Evolutionary conservation across 768 basidiomycete species (phyloP).

Genomic region (Pholiota conissans): DNA sequence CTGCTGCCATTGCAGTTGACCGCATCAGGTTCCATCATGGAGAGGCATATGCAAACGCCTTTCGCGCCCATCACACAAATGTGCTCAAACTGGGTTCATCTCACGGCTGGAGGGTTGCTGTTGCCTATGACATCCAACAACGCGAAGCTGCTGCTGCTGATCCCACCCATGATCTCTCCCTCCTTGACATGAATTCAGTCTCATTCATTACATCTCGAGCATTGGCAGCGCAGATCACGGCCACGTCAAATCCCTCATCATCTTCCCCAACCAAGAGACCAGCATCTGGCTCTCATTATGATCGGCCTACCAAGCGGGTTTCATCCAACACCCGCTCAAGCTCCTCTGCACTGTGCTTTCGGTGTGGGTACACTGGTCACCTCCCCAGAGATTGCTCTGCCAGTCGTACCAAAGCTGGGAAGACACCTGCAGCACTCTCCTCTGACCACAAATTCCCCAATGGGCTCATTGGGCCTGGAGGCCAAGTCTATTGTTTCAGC

Average conservation of each 20-base stretch:
- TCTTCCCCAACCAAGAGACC: background rate
- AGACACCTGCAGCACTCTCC: conserved; percentile 14
- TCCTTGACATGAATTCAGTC: conserved; percentile 2
- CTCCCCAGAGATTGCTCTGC: conserved; percentile 22
- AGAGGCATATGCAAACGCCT: conserved; percentile 9
- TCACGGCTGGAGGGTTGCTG: conserved; percentile 16
- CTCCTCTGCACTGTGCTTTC: conserved; percentile 24
- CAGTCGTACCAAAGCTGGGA: conserved; percentile 21
- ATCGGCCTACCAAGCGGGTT: background rate
- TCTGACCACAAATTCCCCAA: conserved; percentile 14
- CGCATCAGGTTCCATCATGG: conserved; percentile 15
- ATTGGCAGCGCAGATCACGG: no score
- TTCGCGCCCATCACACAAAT: conserved; percentile 10
- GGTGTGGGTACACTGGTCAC: conserved; percentile 24
- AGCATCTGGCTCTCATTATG: background rate
- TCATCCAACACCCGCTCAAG: background rate
- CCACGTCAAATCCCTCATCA: background rate
- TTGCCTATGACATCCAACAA: conserved; percentile 24
- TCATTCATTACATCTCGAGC: no score
- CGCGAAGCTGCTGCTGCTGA: conserved; percentile 11
- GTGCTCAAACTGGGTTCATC: conserved; percentile 1
- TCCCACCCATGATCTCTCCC: conserved; percentile 17
- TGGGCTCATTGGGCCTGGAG: conserved; percentile 19
- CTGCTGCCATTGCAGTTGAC: background rate
- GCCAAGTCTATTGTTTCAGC: conserved; percentile 28